Base-by-base conservation (phyloP, 768 basidiomycete species). In the Saitozyma sp. region DNA sequence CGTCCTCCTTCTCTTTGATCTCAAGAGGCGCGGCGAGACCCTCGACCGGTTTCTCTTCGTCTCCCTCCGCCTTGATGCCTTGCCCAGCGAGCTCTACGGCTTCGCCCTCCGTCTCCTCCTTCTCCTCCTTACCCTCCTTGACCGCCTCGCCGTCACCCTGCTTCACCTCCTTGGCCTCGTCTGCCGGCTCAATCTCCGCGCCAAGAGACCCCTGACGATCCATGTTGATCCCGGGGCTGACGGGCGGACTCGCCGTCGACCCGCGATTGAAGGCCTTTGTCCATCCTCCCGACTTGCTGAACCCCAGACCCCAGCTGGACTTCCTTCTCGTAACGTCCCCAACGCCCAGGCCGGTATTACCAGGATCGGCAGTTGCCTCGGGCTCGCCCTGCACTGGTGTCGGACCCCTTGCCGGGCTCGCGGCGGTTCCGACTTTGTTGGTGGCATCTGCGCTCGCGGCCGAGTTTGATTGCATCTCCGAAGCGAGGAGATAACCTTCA, bases 221-320 rank as follows among this genome's bases (percentile, higher is more conserved):
- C 29, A 29, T 29, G 16, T 50, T 48, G 2, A 58, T 39, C 54
- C 63, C 54, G 3, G 71, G 71, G 43, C 65, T 67, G 51, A 58
- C 63, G 11, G 71, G 67, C 55, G 62, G 63, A 60, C 66, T 67
- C 14, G 49, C 42, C 14, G 64, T 51, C 10, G 17, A 19, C 2
- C 58, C 54, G 17, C 53, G 40, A 17, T 58, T 61, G 62, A 67
- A 70, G 9, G 63, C 71, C 38, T 63, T 62, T n/a, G 62, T 62
- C 64, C 71, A 65, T 2, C 66, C 57, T 42, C 58, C 65, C 17
- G 58, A 37, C 20, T 48, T 48, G 37, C 20, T 69, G 70, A 74
- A 74, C 1, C 73, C 73, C 20, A 75, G 51, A 9, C 64, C 73
- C 73, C 73, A 75, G 6, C 66, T 63, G 11, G 61, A 62, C 59